These are phyloP conservation scores for Pseudofabraea citricarpa DNA, from an alignment of 2,329 filamentous ascomycete genomes.

Conservation along the genomic window DNA sequence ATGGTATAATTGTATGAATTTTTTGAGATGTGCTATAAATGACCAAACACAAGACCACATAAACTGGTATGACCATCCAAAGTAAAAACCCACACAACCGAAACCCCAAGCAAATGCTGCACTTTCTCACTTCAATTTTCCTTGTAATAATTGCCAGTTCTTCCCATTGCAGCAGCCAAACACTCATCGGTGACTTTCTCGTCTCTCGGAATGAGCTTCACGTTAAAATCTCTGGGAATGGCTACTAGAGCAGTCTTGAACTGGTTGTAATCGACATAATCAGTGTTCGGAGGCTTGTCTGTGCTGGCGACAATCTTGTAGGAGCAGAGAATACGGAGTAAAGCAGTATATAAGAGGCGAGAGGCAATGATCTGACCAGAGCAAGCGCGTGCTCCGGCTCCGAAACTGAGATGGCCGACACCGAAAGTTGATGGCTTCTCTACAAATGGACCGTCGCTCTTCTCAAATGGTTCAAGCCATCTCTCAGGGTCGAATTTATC, in stretches of 20 bases:
- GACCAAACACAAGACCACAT: too few species aligned
- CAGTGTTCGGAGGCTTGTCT: constrained; percentile 49
- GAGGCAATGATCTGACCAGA: constrained; percentile 45
- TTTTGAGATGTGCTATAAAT: too few species aligned
- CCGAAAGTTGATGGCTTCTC: constrained; percentile 26
- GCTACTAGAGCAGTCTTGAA: constrained; percentile 56
- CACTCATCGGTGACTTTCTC: constrained; percentile 15
- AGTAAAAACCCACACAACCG: too few species aligned
- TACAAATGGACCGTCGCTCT: constrained; percentile 26
- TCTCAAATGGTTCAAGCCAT: constrained; percentile 32
- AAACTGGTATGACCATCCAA: too few species aligned
- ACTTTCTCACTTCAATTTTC: constrained; percentile 12
- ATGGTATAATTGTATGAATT: too few species aligned
- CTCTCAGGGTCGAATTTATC: constrained; percentile 43
- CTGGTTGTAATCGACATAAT: constrained; percentile 58
- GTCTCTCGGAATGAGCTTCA: constrained; percentile 49
- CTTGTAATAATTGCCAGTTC: constrained; percentile 20
- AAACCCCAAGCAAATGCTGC: too few species aligned
- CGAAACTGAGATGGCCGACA: constrained; percentile 43
- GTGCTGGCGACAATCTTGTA: constrained; percentile 45
- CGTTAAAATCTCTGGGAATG: constrained; percentile 53
- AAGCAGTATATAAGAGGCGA: constrained; percentile 43
- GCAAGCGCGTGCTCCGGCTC: constrained; percentile 46
- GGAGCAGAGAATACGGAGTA: constrained; percentile 42
- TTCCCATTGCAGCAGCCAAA: constrained; percentile 17